A percentile compares a stretch with the other conserved stretches of the same genome.
Evolutionary conservation across 192 early-diverging fungal genomes (phyloP).

Genomic region (Umbelopsis ramanniana): DNA sequence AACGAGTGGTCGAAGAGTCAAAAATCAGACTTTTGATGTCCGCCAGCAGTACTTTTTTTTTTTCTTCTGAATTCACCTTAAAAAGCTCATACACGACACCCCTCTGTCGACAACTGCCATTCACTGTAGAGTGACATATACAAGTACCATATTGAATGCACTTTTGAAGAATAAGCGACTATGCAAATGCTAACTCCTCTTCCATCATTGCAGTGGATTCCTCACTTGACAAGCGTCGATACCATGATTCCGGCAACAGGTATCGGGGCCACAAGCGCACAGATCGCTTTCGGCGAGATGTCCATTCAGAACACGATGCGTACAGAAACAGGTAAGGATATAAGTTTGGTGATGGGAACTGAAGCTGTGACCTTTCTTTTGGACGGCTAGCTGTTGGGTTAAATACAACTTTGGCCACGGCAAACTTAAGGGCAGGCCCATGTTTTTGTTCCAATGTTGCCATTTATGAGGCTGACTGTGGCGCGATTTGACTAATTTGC

Average conservation of each 20-base stretch:
- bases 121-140: not conserved
- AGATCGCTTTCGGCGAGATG: slow-evolving; percentile 2
- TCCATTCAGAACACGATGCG: not conserved
- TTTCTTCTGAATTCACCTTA: not conserved
- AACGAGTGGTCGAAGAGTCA: too few relatives aligned
- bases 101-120: not conserved
- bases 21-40: not conserved
- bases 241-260: not conserved
- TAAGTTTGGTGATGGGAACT: not conserved
- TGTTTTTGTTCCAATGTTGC: not conserved
- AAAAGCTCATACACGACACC: not conserved
- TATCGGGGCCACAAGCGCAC: not conserved
- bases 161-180: not conserved
- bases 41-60: not conserved
- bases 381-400: not conserved
- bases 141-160: not conserved
- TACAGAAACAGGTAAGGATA: slow-evolving; percentile 8
- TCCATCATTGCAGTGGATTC: not conserved
- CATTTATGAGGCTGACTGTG: not conserved
- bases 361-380: not conserved
- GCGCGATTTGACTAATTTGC: not conserved
- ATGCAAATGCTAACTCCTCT: not conserved
- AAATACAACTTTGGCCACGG: too few relatives aligned
- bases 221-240: not conserved
- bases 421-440: too few relatives aligned